Conservation (phyloP, 768 basidiomycete species). For the Gloeopeniophorella convolvens region DNA sequence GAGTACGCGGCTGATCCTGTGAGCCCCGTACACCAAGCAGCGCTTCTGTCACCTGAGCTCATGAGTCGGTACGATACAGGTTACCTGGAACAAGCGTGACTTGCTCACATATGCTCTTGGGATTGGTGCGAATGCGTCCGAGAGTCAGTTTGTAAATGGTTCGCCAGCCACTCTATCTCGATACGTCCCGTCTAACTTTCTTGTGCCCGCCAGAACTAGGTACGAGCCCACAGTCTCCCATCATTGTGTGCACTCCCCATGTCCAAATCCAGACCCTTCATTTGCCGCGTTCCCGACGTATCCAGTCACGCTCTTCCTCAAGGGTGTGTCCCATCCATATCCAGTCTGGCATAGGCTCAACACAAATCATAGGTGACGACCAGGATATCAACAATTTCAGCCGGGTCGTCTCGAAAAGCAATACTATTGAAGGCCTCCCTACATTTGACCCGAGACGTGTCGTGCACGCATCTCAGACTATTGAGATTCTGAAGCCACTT, state of each 20-base stretch:
- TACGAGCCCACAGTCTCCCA: neutral
- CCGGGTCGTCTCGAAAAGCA: constrained; percentile 34
- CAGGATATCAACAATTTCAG: constrained; percentile 68
- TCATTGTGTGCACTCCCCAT: neutral
- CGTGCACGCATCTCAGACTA: constrained; percentile 70
- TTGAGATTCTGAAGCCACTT: constrained; percentile 73
- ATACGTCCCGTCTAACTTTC: neutral
- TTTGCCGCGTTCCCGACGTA: constrained; percentile 82
- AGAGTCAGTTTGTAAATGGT: constrained; percentile 71
- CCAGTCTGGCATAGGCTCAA: neutral
- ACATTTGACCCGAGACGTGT: constrained; percentile 61
- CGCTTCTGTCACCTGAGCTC: neutral
- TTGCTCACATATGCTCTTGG: constrained; percentile 72
- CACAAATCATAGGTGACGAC: constrained; percentile 36
- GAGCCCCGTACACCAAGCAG: constrained; percentile 21
- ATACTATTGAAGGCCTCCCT: constrained; percentile 58
- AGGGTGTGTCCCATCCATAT: constrained; percentile 35
- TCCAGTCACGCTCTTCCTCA: constrained; percentile 72
- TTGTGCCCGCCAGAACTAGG: constrained; percentile 26
- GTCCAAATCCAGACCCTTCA: constrained; percentile 40
- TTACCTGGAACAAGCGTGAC: constrained; percentile 81
- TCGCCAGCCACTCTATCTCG: constrained; percentile 16
- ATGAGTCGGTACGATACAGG: constrained; percentile 44
- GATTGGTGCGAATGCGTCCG: constrained; percentile 74
- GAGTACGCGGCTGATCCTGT: constrained; percentile 49